Evolutionary conservation across 2,329 filamentous ascomycete species (phyloP).

Genomic region (Botrytis tulipae): DNA sequence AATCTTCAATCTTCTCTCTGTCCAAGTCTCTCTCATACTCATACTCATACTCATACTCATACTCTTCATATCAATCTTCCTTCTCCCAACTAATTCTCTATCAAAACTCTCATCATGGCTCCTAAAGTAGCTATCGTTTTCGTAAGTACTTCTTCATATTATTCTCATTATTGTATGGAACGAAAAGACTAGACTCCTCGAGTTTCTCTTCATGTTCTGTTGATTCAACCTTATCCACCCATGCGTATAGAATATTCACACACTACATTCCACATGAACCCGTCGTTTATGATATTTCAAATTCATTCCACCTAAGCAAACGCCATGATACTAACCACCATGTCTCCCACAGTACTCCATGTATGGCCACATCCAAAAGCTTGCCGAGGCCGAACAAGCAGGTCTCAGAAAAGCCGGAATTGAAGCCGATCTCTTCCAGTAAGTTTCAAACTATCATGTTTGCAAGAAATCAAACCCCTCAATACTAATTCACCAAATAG

Average conservation of each 20-base stretch:
- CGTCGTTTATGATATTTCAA: background rate
- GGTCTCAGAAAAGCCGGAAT: constrained; percentile 89
- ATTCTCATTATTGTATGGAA: background rate
- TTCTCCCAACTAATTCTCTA: background rate
- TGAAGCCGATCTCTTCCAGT: constrained; percentile 65
- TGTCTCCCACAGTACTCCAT: constrained; percentile 69
- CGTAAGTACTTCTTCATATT: constrained; percentile 54
- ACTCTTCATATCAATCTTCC: background rate
- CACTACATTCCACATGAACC: background rate
- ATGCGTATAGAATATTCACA: background rate
- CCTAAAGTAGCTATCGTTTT: constrained; percentile 90
- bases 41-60: background rate
- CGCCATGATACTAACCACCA: constrained; percentile 3
- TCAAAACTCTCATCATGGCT: constrained; percentile 58
- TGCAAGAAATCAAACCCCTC: background rate
- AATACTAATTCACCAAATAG: background rate
- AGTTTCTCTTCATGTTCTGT: background rate
- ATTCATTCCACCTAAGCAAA: background rate
- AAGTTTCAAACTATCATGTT: constrained; percentile 14
- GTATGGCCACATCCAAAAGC: constrained; percentile 83
- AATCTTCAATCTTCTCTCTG: constrained; percentile 16
- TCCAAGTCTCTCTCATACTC: constrained; percentile 1
- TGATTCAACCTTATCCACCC: background rate
- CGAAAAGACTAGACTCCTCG: too few species aligned
- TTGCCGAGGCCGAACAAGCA: constrained; percentile 87